phyloP scores from a whole-genome alignment of 2,329 filamentous ascomycete genomes.

The Talaromyces sp. region DNA sequence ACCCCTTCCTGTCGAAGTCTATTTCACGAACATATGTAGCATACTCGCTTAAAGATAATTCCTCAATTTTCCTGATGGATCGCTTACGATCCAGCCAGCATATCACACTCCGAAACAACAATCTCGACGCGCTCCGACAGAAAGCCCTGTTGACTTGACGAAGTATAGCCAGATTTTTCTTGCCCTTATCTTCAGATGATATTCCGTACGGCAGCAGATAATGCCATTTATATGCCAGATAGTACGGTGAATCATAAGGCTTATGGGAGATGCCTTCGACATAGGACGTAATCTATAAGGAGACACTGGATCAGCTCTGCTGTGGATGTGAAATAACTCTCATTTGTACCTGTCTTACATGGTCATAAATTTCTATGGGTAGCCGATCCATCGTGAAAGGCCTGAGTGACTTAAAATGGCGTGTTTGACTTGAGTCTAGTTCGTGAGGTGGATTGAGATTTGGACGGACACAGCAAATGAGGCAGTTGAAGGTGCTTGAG shows the following conservation, averaged over 20 bases:
- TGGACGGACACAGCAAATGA: background rate
- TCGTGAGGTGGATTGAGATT: background rate
- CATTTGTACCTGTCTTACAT: background rate
- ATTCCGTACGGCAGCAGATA: background rate
- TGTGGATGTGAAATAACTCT: too few species aligned
- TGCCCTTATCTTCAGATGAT: background rate
- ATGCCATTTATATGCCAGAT: background rate
- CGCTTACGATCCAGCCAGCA: background rate
- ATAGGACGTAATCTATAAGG: background rate
- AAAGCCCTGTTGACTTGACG: background rate
- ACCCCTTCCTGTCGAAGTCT: background rate
- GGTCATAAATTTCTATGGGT: background rate
- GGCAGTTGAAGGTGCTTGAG: too few species aligned
- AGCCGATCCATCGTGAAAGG: background rate
- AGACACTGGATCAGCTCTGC: background rate
- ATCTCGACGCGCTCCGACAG: background rate
- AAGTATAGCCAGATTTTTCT: background rate
- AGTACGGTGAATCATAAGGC: too few species aligned
- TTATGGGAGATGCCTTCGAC: background rate
- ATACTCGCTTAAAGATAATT: background rate
- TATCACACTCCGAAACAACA: background rate
- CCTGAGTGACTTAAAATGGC: background rate
- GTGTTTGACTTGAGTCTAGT: background rate
- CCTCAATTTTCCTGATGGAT: background rate
- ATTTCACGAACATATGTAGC: background rate